Evolutionary conservation across 345 rosid species (phyloP).

Genomic region (rapeseed (Brassica napus)): Da-Ae NC_063449.1:35250001-35250500

Average conservation of each 20-base stretch:
- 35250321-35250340: constrained; percentile 6
- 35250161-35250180: constrained; percentile 44
- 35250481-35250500: neutral
- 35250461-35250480: neutral
- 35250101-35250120: constrained; percentile 62
- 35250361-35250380: constrained; percentile 21
- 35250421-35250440: neutral
- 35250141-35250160: constrained; percentile 40
- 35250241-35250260: neutral
- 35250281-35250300: constrained; percentile 29
- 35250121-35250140: constrained; percentile 46
- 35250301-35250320: neutral
- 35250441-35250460: neutral
- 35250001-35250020: constrained; percentile 66
- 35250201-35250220: constrained; percentile 15
- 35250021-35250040: constrained; percentile 58
- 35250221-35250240: neutral
- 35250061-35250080: constrained; percentile 64
- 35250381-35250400: constrained; percentile 19
- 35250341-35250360: constrained; percentile 19
- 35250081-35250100: constrained; percentile 62
- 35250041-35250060: constrained; percentile 79
- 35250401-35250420: neutral
- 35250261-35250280: constrained; percentile 12
- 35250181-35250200: constrained; percentile 87